Percentiles rank a stretch among this genome's conserved stretches.
Evolutionary conservation across 345 rosid species (phyloP).

Genomic region (Trapa incisa): DNA sequence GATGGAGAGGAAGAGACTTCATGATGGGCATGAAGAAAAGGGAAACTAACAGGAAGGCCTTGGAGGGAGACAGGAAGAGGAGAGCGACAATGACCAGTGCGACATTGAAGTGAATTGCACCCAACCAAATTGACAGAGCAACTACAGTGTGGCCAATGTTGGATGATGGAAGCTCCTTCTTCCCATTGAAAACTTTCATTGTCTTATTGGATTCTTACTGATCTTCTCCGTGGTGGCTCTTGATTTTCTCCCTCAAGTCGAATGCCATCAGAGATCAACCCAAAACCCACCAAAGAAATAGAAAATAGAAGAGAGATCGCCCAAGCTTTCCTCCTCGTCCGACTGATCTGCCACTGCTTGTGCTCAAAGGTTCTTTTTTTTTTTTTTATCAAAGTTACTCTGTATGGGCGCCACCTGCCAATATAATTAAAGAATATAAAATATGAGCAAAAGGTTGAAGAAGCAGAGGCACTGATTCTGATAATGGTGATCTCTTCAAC

Average conservation of each 20-base stretch:
- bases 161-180: conserved; percentile 21
- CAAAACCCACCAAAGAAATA: not conserved
- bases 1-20: conserved; percentile 3
- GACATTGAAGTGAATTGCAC: conserved; percentile 54
- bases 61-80: conserved; percentile 8
- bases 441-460: not conserved
- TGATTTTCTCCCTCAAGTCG: conserved; percentile 1
- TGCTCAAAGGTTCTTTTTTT: not conserved
- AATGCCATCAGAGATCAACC: not conserved
- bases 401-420: too few relatives aligned
- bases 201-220: not conserved
- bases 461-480: not conserved
- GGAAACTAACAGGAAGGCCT: conserved; percentile 19
- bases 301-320: not conserved
- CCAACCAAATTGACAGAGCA: conserved; percentile 57
- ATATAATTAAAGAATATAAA: not conserved
- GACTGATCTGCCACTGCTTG: not conserved
- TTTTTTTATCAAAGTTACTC: too few relatives aligned
- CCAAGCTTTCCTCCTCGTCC: not conserved
- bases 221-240: not conserved
- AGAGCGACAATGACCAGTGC: conserved; percentile 6
- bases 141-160: conserved; percentile 22
- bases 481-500: not conserved
- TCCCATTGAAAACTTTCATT: conserved; percentile 14
- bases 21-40: conserved; percentile 5